Conservation (phyloP, 495 filamentous ascomycete species). For the Podospora didyma region DNA sequence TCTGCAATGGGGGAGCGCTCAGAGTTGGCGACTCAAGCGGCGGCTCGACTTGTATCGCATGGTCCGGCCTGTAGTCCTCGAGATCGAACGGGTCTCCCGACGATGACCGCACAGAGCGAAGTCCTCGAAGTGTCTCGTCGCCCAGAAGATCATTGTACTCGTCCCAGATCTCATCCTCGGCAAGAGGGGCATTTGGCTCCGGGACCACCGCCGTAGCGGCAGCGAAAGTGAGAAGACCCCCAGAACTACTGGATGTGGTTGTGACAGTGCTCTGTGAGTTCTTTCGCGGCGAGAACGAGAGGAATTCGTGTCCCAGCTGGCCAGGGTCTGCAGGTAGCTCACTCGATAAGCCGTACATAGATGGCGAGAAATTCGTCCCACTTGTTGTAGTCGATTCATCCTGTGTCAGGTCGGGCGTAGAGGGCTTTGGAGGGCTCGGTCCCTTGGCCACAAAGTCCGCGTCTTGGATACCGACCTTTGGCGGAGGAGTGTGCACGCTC, state of each 20-base stretch:
- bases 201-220: conserved; percentile 62
- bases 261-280: conserved; percentile 65
- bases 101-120: conserved; percentile 52
- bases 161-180: conserved; percentile 88
- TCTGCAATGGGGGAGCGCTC: conserved; percentile 23
- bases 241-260: conserved; percentile 56
- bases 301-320: conserved; percentile 47
- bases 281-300: conserved; percentile 68
- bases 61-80: conserved; percentile 23
- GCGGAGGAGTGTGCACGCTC: conserved; percentile 22
- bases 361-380: conserved; percentile 16
- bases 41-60: conserved; percentile 17
- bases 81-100: conserved; percentile 43
- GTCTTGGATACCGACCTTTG: conserved; percentile 20
- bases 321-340: conserved; percentile 17
- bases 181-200: conserved; percentile 50
- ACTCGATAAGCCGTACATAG: conserved; percentile 17
- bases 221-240: conserved; percentile 45
- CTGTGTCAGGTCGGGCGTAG: conserved; percentile 32
- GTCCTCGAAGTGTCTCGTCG: conserved; percentile 42
- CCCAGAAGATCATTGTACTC: conserved; percentile 91
- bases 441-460: conserved; percentile 44
- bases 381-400: conserved; percentile 18
- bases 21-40: conserved; percentile 40
- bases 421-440: conserved; percentile 39